Evolutionary conservation across 352 stramenopile species (phyloP).

Genomic region (Pythium utonaiense): DNA sequence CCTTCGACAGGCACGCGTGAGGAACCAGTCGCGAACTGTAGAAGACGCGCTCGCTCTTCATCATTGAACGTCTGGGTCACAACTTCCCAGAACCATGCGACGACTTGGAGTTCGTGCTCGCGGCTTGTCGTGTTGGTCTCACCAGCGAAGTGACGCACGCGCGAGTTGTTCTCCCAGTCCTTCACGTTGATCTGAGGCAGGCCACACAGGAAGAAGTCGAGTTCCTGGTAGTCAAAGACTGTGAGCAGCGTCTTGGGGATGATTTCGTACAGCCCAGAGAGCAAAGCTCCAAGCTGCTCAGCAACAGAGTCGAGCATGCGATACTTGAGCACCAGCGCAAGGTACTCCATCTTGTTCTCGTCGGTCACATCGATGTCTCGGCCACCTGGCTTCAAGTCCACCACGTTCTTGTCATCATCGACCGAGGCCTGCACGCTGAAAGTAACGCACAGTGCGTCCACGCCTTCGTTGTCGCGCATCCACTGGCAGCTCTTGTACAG

Average conservation of each 20-base stretch:
- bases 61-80: slow-evolving; percentile 85
- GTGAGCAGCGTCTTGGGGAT: slow-evolving; percentile 92
- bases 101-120: slow-evolving; percentile 32
- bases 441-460: slow-evolving; percentile 37
- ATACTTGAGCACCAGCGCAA: slow-evolving; percentile 82
- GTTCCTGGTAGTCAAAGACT: slow-evolving; percentile 96
- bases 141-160: slow-evolving; percentile 35
- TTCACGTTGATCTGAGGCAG: slow-evolving; percentile 94
- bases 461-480: slow-evolving; percentile 24
- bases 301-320: slow-evolving; percentile 56
- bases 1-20: slow-evolving; percentile 52
- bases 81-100: slow-evolving; percentile 95
- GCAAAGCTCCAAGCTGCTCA: slow-evolving; percentile 51
- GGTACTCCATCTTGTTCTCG: slow-evolving; percentile 92
- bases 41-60: slow-evolving; percentile 36
- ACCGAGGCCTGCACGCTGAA: slow-evolving; percentile 49
- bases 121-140: too few relatives aligned
- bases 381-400: slow-evolving; percentile 35
- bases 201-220: slow-evolving; percentile 97
- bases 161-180: slow-evolving; percentile 93
- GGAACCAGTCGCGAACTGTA: slow-evolving; percentile 61
- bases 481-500: slow-evolving; percentile 29
- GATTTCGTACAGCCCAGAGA: slow-evolving; percentile 95
- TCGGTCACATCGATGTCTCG: slow-evolving; percentile 87
- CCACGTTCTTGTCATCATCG: slow-evolving; percentile 28